These are phyloP conservation scores for Diaporthe citri DNA, from an alignment of 2,329 filamentous ascomycete species.

Conservation along the genomic window DNA sequence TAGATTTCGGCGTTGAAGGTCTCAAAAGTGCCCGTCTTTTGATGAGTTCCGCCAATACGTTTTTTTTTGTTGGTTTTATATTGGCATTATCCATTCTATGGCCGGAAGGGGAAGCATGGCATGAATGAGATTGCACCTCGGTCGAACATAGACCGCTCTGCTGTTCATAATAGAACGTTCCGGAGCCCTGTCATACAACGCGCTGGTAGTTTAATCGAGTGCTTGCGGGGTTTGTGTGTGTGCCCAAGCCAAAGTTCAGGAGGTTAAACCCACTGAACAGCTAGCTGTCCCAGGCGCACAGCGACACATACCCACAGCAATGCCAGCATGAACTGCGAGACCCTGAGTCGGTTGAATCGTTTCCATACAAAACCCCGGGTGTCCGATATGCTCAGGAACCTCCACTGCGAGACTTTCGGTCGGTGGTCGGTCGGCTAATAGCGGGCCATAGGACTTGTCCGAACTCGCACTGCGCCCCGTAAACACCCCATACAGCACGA, in stretches of 20 bases:
- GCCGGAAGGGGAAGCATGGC: neutral
- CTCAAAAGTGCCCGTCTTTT: slow-evolving; percentile 18
- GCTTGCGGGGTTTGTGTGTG: neutral
- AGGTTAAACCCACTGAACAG: neutral
- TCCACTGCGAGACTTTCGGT: neutral
- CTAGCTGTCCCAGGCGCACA: neutral
- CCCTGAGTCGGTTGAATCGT: neutral
- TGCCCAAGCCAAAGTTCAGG: neutral
- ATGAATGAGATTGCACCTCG: slow-evolving; percentile 7
- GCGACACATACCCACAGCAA: neutral
- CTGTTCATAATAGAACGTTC: neutral
- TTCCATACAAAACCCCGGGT: neutral
- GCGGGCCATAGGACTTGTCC: slow-evolving; percentile 2
- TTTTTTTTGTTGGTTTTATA: neutral
- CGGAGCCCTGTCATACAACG: neutral
- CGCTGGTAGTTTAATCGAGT: neutral
- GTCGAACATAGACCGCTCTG: slow-evolving; percentile 1
- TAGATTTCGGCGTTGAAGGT: slow-evolving; percentile 34
- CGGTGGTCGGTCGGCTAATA: neutral
- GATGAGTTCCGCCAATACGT: slow-evolving; percentile 12
- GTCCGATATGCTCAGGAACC: neutral
- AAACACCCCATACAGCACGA: neutral
- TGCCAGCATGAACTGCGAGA: neutral
- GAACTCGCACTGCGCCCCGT: neutral
- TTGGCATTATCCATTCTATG: neutral